Base-by-base conservation (phyloP, 2,329 filamentous ascomycete species). In the Hypoxylon sp. region DNA sequence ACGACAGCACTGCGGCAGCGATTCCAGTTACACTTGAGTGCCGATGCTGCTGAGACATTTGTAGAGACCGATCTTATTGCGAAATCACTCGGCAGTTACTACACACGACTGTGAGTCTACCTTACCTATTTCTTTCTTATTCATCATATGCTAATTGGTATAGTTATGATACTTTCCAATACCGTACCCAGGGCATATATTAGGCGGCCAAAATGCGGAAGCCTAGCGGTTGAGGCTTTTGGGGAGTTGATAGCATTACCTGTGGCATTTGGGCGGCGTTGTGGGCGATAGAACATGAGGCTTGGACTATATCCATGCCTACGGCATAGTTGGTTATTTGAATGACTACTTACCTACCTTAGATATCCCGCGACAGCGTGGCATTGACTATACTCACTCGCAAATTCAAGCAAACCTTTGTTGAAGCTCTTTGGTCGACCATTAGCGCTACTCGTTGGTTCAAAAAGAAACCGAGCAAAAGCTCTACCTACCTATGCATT, bases 141-240 rank as follows among this genome's bases (percentile, higher is more conserved):
- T 4, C 26, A 27, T 20, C 3, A 21, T n/a, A 20, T 43, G 23
- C 58, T 63, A 37, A 64, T 31, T 52, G 55, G 9, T 2, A 30
- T 40, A 90, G 88, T 72, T 91, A 91, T 67, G 88, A 91, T 72
- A 90, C 88, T 56, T 93, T 91, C 75, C 89, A 93, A 75, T 93
- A 93, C 74, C 84, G 90, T 66, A 92, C 90, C 25, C 89, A 93
- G 73, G 90, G 89, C 62, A 93, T 93, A 72, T 93, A 93, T 72
- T 93, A 81, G 63, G 56, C 44, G 49, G n/a, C 53, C 55, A 52
- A 50, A 40, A 45, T 35, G 44, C 36, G 25, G 31, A 30, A 46
- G 56, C 46, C 40, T 42, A 30, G 45, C 41, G 40, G 48, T 49
- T 43, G 36, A 41, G 52, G 47, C 44, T 49, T 46, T n/a, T 8